These are phyloP conservation scores for Rosellinia necatrix DNA, from an alignment of 2,329 filamentous ascomycete genomes.

Conservation along the genomic window DNA sequence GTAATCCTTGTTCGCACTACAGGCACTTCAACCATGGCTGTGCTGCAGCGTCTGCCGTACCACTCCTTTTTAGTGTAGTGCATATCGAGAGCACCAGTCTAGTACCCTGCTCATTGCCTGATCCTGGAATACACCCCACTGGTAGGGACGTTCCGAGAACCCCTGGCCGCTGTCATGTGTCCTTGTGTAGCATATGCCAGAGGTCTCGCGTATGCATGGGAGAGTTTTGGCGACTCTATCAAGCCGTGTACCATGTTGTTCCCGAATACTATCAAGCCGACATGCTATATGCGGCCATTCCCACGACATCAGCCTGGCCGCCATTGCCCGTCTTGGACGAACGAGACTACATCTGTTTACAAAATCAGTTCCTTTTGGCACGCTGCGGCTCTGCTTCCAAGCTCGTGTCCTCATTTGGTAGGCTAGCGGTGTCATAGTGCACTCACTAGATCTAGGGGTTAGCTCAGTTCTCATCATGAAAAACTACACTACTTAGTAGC, in stretches of 20 bases:
- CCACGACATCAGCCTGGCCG: conserved; percentile 18
- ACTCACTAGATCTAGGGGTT: not conserved
- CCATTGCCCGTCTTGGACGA: conserved; percentile 25
- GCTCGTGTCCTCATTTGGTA: conserved; percentile 15
- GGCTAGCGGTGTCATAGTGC: not conserved
- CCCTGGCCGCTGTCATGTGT: conserved; percentile 27
- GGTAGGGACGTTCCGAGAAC: conserved; percentile 27
- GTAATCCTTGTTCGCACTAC: conserved; percentile 14
- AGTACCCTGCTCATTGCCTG: conserved; percentile 3
- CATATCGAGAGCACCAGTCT: not conserved
- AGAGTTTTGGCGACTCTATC: conserved; percentile 8
- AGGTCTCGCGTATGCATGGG: conserved; percentile 21
- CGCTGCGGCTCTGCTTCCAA: conserved; percentile 24
- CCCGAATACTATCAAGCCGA: conserved; percentile 8
- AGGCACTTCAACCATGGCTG: conserved; percentile 13
- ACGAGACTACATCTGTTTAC: conserved; percentile 14
- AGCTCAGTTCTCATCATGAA: not conserved
- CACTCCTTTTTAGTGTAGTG: conserved; percentile 3
- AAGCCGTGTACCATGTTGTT: conserved; percentile 4
- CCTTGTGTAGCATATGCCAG: conserved; percentile 26
- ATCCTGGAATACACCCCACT: conserved; percentile 25
- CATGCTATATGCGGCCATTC: conserved; percentile 24
- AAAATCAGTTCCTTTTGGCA: conserved; percentile 16
- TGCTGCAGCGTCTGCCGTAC: not conserved
- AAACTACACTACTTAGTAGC: too few species aligned